Evolutionary conservation across 164 flowering plant species (phyloP).

Genomic region (Amborella trichopoda): DNA sequence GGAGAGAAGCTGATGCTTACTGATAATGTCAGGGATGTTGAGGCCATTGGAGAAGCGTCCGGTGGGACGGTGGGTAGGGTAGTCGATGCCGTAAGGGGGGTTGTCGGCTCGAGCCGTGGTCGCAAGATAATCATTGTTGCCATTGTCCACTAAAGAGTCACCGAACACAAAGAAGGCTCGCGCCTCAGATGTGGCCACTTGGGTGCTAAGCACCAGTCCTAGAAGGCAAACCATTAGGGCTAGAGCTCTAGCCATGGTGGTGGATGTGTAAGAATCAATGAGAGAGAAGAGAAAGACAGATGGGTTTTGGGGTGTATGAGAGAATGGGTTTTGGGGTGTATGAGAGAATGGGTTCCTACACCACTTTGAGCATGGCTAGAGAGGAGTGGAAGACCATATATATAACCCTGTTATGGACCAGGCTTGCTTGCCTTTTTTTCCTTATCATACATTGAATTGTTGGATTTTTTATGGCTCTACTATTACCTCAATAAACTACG

Average conservation of each 20-base stretch:
- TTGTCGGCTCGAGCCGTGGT: constrained; percentile 73
- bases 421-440: too few species aligned
- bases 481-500: too few species aligned
- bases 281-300: background rate
- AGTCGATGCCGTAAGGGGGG: constrained; percentile 75
- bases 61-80: constrained; percentile 51
- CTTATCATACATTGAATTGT: too few species aligned
- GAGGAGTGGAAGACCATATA: too few species aligned
- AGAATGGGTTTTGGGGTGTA: too few species aligned
- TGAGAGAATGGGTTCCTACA: too few species aligned
- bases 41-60: constrained; percentile 88
- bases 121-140: constrained; percentile 62
- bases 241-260: constrained; percentile 3
- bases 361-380: too few species aligned
- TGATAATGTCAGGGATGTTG: constrained; percentile 69
- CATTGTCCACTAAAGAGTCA: constrained; percentile 71
- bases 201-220: background rate
- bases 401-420: too few species aligned
- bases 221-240: constrained; percentile 2
- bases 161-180: constrained; percentile 83
- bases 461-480: too few species aligned
- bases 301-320: background rate
- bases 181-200: constrained; percentile 13
- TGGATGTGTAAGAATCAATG: too few species aligned
- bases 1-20: constrained; percentile 12